phyloP scores from a whole-genome alignment of 345 rosid species.

The Crucihimalaya himalaica region DNA sequence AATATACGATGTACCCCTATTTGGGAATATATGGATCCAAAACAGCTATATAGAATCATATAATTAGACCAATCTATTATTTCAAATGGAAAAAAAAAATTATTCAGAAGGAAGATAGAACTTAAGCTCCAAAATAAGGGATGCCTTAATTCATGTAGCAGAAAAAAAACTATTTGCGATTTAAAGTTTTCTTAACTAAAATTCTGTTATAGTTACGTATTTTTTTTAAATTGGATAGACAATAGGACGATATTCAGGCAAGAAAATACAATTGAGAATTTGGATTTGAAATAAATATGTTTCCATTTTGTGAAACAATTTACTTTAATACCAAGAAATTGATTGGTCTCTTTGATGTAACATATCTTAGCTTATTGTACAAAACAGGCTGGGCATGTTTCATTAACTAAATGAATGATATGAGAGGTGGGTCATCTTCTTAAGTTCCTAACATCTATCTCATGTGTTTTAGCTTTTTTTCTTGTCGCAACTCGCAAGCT shows the following conservation, averaged over 20 bases:
- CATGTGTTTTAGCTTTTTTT: constrained; percentile 23
- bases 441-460: constrained; percentile 25
- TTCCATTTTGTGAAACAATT: constrained; percentile 31
- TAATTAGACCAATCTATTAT: not conserved
- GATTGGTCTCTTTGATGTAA: constrained; percentile 40
- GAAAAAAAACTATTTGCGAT: not conserved
- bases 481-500: constrained; percentile 17
- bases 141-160: no score
- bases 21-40: not conserved
- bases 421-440: constrained; percentile 36
- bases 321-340: constrained; percentile 31
- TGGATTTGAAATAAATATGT: constrained; percentile 31
- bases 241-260: constrained; percentile 20
- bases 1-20: not conserved
- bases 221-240: constrained; percentile 16
- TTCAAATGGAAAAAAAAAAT: no score
- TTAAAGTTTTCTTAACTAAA: no score
- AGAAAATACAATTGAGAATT: constrained; percentile 7
- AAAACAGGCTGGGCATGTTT: constrained; percentile 45
- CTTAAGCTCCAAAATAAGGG: no score
- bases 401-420: constrained; percentile 34
- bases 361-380: constrained; percentile 40
- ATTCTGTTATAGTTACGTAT: not conserved
- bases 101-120: no score
- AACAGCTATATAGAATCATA: not conserved